Conservation (phyloP, 2,329 filamentous ascomycete species). For the Aspergillus sp. region DNA sequence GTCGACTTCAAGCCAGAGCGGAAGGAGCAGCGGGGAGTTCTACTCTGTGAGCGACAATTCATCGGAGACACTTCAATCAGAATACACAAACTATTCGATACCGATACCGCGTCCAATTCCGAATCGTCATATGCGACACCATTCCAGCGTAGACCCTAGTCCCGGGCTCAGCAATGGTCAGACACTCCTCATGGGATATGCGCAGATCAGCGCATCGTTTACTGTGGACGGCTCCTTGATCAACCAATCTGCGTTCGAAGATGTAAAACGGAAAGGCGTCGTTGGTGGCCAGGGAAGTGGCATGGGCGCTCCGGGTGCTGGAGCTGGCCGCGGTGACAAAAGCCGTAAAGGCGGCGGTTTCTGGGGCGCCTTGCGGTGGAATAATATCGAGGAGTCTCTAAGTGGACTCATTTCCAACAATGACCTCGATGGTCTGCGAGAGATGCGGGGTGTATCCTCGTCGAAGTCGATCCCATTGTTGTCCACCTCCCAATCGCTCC, state of each 20-base stretch:
- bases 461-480: conserved; percentile 82
- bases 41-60: conserved; percentile 94
- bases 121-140: conserved; percentile 34
- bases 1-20: conserved; percentile 67
- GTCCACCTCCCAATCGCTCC: conserved; percentile 89
- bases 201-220: conserved; percentile 87
- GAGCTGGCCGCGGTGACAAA: conserved; percentile 26
- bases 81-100: conserved; percentile 56
- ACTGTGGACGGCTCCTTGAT: conserved; percentile 85
- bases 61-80: conserved; percentile 83
- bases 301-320: conserved; percentile 62
- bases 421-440: conserved; percentile 87
- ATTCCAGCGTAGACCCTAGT: conserved; percentile 36
- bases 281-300: conserved; percentile 75
- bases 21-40: conserved; percentile 89
- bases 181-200: conserved; percentile 95
- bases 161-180: conserved; percentile 42
- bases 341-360: conserved; percentile 66
- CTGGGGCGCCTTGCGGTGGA: conserved; percentile 79
- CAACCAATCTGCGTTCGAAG: conserved; percentile 83
- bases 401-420: conserved; percentile 78
- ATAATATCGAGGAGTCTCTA: conserved; percentile 77
- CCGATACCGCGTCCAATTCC: conserved; percentile 48
- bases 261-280: conserved; percentile 90
- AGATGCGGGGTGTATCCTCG: conserved; percentile 84